Evolutionary conservation across 176 grass and related monocot species (phyloP), one percentile per base, ranked within the genome.

Genomic region (Eleusine indica): DNA sequence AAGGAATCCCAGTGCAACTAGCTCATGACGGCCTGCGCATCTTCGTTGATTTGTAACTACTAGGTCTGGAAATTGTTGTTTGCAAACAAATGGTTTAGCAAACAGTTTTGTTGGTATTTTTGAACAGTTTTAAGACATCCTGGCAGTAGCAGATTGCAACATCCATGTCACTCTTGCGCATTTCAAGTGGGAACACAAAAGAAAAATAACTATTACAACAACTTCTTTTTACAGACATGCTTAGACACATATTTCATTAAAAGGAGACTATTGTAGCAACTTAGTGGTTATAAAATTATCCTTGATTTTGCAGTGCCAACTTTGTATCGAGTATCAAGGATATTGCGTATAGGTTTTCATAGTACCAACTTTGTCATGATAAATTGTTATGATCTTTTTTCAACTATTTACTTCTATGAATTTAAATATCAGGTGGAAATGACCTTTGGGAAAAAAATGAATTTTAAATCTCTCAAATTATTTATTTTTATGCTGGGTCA

Each of bases 1-100:
- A 98, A 91, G 92, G 90, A 77, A 98, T 98, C 64, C 82, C 84
- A n/a, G 91, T 93, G 28, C 90, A 98, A 62, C 85, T 98, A 71
- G 92, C 92, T 82, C 85, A 84, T 76, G 95, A 98, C 17, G 92
- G 92, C 53, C 29, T 85, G 12, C 77, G 82, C 16, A 9, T 89
- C 52, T 85, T 54, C 71, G 52, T 85, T 44, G 77, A 89, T 38
- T 35, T 84, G 41, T 89, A 63, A 84, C 28, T 38, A 79, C 3
- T 9, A 30, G 66, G 66, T 56, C 53, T 35, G 21, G 1, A 70
- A 30, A 62, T 58, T 16, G 19, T 60, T 5, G 29, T 66, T 62
- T 11, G 15, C 13, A 14, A 18, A 4, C 15, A 21, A 43, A 41
- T 54, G 18, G 63, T 1, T 64, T 22, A 29, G 60, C n/a, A 63